These are phyloP conservation scores for Tagetes patula DNA, from an alignment of 129 eudicot species.

Conservation along the genomic window DNA sequence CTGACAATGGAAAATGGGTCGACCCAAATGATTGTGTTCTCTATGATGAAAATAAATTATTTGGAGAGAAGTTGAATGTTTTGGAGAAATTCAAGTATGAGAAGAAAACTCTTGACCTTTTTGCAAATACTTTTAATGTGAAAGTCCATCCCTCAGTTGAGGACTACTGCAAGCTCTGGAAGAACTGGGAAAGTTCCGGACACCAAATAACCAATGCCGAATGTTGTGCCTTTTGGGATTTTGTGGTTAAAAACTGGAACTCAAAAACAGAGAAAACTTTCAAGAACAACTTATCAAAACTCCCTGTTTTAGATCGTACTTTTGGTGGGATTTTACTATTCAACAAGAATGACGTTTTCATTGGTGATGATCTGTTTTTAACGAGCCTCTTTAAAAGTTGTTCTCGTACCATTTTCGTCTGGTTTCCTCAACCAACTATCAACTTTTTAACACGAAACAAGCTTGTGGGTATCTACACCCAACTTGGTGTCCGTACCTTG, in stretches of 20 bases:
- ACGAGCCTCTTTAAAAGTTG: conserved; percentile 39
- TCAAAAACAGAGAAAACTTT: conserved; percentile 21
- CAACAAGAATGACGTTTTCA: conserved; percentile 43
- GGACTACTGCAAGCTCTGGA: conserved; percentile 58
- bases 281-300: conserved; percentile 29
- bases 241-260: conserved; percentile 37
- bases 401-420: conserved; percentile 36
- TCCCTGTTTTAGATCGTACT: conserved; percentile 36
- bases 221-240: conserved; percentile 56
- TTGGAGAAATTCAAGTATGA: conserved; percentile 39
- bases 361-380: conserved; percentile 51
- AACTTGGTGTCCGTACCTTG: conserved; percentile 43
- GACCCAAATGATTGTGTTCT: conserved; percentile 43
- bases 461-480: conserved; percentile 37
- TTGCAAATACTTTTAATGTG: conserved; percentile 37
- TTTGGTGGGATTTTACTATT: conserved; percentile 30
- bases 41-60: conserved; percentile 37
- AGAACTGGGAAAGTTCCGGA: conserved; percentile 43
- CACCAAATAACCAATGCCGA: conserved; percentile 26
- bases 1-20: conserved; percentile 48
- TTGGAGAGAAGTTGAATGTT: conserved; percentile 36
- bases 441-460: conserved; percentile 25
- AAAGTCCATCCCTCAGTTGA: conserved; percentile 40
- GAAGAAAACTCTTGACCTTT: conserved; percentile 37
- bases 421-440: conserved; percentile 42